These are phyloP conservation scores for Mycena sp. DNA, from an alignment of 1,284 basidiomycete species.

Conservation along the genomic window DNA sequence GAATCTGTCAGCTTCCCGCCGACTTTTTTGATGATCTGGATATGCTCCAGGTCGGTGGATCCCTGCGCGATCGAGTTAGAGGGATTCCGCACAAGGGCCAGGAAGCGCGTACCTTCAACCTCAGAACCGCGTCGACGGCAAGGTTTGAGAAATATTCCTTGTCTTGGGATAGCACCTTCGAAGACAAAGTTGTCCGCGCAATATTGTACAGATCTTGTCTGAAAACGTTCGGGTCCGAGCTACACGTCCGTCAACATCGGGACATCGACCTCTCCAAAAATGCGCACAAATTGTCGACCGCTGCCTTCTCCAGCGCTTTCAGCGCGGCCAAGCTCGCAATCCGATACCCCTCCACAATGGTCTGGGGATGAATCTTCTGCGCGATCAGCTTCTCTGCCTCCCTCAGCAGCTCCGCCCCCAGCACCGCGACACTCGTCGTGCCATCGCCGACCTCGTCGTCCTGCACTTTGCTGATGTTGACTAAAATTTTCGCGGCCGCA, in stretches of 20 bases:
- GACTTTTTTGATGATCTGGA: conserved; percentile 99
- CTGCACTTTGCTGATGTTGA: conserved; percentile 99
- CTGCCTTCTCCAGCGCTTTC: conserved; percentile 83
- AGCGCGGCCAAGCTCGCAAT: conserved; percentile 92
- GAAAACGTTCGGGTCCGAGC: conserved; percentile 80
- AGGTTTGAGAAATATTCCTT: conserved; percentile 99
- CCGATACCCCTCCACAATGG: conserved; percentile 98
- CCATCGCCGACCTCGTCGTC: conserved; percentile 99
- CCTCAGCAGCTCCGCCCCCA: conserved; percentile 91
- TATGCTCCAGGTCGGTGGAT: conserved; percentile 97
- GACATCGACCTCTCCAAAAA: background rate
- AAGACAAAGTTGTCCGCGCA: conserved; percentile 94
- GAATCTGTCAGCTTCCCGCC: conserved; percentile 99
- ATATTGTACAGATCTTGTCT: conserved; percentile 95
- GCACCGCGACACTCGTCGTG: conserved; percentile 93
- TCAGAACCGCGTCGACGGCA: conserved; percentile 96
- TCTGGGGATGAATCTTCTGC: conserved; percentile 96
- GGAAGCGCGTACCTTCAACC: conserved; percentile 75
- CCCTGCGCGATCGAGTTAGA: conserved; percentile 59
- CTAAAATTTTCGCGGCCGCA: conserved; percentile 98
- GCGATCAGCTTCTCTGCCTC: conserved; percentile 97
- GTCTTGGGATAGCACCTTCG: conserved; percentile 96
- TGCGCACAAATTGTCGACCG: conserved; percentile 86
- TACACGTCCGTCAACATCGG: conserved; percentile 39
- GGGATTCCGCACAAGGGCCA: background rate